These are phyloP conservation scores for Beauveria rudraprayagi DNA, from an alignment of 2,329 filamentous ascomycete species.

Conservation along the genomic window DNA sequence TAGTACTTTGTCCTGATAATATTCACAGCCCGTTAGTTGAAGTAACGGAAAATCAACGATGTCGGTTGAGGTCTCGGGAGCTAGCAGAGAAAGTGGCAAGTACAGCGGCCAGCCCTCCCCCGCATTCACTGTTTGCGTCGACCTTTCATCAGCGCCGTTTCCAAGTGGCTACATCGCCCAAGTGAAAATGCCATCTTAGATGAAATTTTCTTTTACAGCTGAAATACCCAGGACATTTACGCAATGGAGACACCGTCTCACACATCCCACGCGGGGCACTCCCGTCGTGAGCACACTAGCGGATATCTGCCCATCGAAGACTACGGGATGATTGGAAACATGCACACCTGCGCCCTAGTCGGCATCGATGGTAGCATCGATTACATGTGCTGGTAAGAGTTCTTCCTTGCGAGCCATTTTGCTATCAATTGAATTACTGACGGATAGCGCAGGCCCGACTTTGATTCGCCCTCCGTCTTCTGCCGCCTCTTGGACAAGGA, in stretches of 20 bases:
- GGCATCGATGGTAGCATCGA: slow-evolving; percentile 67
- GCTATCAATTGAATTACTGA: background rate
- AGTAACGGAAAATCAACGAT: background rate
- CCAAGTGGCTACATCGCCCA: background rate
- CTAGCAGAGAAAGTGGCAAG: background rate
- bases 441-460: slow-evolving; percentile 55
- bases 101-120: background rate
- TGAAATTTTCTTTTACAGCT: too few species aligned
- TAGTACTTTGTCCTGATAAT: too few species aligned
- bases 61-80: background rate
- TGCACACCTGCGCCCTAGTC: slow-evolving; percentile 69
- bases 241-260: slow-evolving; percentile 5
- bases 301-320: slow-evolving; percentile 61
- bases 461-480: slow-evolving; percentile 70
- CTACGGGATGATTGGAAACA: slow-evolving; percentile 74
- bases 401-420: background rate
- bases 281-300: slow-evolving; percentile 27
- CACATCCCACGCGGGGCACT: slow-evolving; percentile 24
- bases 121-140: background rate
- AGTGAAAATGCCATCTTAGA: background rate
- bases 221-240: background rate
- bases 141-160: background rate
- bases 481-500: slow-evolving; percentile 66
- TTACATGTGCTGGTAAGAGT: slow-evolving; percentile 66
- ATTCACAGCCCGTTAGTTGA: background rate